phyloP scores from a whole-genome alignment of 2,329 filamentous ascomycete genomes.

The Purpureocillium takamizusanense region DNA sequence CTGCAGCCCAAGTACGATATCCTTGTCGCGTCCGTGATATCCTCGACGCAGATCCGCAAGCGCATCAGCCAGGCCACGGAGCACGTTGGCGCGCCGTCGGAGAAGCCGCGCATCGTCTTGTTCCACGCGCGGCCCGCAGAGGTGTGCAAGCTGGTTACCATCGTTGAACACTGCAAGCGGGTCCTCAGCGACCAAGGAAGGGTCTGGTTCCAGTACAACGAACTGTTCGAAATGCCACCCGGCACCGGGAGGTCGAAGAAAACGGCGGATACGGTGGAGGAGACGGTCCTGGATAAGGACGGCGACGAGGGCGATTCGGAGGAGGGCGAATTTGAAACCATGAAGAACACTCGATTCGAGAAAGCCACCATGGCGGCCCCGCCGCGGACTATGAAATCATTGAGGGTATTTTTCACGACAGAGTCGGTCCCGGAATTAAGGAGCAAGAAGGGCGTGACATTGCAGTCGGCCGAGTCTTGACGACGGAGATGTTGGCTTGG shows the following conservation, averaged over 20 bases:
- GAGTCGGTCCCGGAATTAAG: constrained; percentile 46
- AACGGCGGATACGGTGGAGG: constrained; percentile 27
- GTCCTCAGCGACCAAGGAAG: constrained; percentile 37
- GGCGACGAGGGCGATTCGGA: constrained; percentile 16
- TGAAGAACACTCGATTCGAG: constrained; percentile 45
- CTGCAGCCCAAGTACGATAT: constrained; percentile 39
- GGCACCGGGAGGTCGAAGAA: constrained; percentile 9
- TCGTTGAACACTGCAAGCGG: constrained; percentile 57
- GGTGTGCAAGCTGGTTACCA: constrained; percentile 57
- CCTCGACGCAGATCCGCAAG: constrained; percentile 50
- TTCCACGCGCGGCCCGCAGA: constrained; percentile 42
- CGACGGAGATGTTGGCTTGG: constrained; percentile 1
- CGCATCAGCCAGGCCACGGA: constrained; percentile 35
- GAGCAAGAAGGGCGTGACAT: constrained; percentile 33
- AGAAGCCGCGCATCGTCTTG: constrained; percentile 27
- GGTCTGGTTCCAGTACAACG: constrained; percentile 49
- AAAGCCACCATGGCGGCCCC: constrained; percentile 38
- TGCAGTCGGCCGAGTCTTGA: constrained; percentile 33
- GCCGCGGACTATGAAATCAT: constrained; percentile 37
- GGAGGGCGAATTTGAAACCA: constrained; percentile 45
- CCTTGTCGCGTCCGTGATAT: constrained; percentile 44
- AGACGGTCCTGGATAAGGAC: constrained; percentile 28
- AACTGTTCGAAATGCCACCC: constrained; percentile 38
- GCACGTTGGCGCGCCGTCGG: constrained; percentile 27
- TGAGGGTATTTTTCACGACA: constrained; percentile 52